Conservation (phyloP, 176 grass and related monocot species). For the Sorghum bicolor region DNA sequence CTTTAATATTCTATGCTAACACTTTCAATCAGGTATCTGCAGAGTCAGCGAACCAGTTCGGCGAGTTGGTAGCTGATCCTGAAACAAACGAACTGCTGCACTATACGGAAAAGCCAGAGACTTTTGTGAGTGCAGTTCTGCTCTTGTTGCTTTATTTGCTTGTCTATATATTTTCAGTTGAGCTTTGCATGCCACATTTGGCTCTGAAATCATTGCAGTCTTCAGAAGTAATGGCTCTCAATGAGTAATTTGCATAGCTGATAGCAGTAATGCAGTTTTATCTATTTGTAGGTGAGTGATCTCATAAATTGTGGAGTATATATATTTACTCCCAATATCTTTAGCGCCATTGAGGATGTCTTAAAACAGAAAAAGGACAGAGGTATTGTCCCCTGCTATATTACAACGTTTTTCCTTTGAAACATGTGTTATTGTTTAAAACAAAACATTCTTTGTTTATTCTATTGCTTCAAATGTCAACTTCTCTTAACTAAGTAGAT, state of each 20-base stretch:
- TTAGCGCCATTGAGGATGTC: conserved; percentile 84
- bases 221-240: neutral
- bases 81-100: conserved; percentile 94
- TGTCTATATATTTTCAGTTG: neutral
- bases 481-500: neutral
- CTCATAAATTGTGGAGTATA: conserved; percentile 98
- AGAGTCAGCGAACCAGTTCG: conserved; percentile 95
- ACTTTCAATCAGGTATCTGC: conserved; percentile 69
- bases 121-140: conserved; percentile 74
- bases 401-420: neutral
- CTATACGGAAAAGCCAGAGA: conserved; percentile 95
- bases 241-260: neutral
- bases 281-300: conserved; percentile 80
- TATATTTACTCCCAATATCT: conserved; percentile 97
- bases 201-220: conserved; percentile 2
- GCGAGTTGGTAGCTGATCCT: conserved; percentile 96
- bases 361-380: conserved; percentile 82
- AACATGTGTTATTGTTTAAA: neutral
- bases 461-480: neutral
- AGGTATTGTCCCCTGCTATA: conserved; percentile 45
- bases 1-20: conserved; percentile 4
- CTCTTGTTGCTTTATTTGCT: conserved; percentile 24
- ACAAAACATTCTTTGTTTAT: neutral
- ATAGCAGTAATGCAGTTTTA: conserved; percentile 24
- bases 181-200: neutral